Conservation (phyloP, 148 eudicot species). For the Pouteria glomerata region DNA sequence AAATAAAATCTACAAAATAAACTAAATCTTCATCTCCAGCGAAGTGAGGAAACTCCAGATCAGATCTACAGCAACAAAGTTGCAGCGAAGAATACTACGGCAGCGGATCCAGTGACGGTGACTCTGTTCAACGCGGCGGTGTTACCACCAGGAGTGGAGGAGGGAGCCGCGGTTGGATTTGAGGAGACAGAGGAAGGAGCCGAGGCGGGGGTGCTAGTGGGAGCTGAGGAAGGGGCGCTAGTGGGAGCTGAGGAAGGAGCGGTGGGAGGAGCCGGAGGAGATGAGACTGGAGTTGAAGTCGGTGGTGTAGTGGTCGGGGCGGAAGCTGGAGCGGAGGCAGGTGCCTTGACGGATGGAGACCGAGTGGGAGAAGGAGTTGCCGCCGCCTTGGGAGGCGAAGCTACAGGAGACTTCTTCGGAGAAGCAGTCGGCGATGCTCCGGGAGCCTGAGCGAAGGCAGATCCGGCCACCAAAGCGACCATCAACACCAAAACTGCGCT, state of each 20-base stretch:
- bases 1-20: not conserved
- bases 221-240: no score
- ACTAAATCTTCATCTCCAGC: not conserved
- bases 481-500: conserved; percentile 17
- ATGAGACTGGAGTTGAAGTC: conserved; percentile 9
- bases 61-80: conserved; percentile 46
- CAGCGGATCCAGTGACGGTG: conserved; percentile 39
- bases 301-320: conserved; percentile 11
- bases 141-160: conserved; percentile 1
- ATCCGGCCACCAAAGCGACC: conserved; percentile 31
- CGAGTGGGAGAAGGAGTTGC: conserved; percentile 13
- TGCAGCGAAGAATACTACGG: conserved; percentile 28
- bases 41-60: conserved; percentile 12
- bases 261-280: conserved; percentile 25
- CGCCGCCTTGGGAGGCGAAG: conserved; percentile 22
- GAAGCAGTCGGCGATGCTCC: conserved; percentile 29
- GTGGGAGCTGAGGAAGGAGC: not conserved
- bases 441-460: conserved; percentile 51
- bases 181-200: conserved; percentile 3
- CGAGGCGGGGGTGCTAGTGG: not conserved
- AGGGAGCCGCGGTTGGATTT: not conserved
- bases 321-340: conserved; percentile 22
- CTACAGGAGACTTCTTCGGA: conserved; percentile 22
- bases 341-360: conserved; percentile 3
- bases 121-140: conserved; percentile 35